A percentile compares a stretch with the other conserved stretches of the same genome.
phyloP scores from a whole-genome alignment of 2,329 filamentous ascomycete species.

The Chaetomium sp. region DNA sequence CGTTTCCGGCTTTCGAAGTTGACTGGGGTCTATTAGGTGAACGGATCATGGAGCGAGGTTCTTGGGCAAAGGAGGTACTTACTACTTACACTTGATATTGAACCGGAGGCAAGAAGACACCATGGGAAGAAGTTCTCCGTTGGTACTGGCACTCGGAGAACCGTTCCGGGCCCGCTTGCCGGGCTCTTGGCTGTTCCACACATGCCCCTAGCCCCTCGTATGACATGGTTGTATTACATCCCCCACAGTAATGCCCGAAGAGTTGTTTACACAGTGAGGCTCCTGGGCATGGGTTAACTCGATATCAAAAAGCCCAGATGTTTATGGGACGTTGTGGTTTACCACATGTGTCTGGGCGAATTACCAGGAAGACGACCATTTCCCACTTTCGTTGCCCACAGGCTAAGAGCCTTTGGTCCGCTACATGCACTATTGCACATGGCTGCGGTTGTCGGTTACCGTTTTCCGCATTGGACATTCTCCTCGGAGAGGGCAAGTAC shows the following conservation, averaged over 20 bases:
- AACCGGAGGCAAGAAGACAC: neutral
- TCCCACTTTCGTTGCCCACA: no score
- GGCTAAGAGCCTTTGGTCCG: no score
- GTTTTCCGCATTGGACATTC: no score
- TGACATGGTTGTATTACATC: neutral
- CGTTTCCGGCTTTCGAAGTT: neutral
- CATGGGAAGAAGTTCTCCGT: slow-evolving; percentile 8
- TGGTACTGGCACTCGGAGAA: neutral
- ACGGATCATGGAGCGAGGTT: neutral
- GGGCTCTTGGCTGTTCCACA: slow-evolving; percentile 1
- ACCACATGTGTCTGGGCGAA: no score
- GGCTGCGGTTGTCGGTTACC: no score
- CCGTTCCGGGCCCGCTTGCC: neutral
- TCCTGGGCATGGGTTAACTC: no score
- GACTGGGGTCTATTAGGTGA: neutral
- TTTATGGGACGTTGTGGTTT: no score
- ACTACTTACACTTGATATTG: neutral
- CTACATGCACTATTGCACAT: no score
- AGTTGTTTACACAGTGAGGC: no score
- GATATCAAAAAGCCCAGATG: no score
- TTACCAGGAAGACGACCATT: no score
- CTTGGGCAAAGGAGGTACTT: no score
- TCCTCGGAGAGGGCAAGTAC: neutral
- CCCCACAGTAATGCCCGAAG: neutral
- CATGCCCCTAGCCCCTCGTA: neutral